A percentile compares a stretch with the other conserved stretches of the same genome.
Evolutionary conservation across 352 stramenopile genomes (phyloP).

Genomic region (Phytophthora citricola): DNA sequence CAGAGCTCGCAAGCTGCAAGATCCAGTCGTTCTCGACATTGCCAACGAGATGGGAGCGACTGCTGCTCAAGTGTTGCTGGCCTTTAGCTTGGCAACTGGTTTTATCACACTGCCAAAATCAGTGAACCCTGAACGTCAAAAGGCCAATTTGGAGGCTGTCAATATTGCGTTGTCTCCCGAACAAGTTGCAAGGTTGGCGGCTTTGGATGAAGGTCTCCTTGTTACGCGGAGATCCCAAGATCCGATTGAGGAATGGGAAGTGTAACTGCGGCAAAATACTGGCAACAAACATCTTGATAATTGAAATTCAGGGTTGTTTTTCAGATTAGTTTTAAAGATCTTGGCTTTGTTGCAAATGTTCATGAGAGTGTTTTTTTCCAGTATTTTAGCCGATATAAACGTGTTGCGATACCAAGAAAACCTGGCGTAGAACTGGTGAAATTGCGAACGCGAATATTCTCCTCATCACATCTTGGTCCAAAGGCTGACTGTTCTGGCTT

Average conservation of each 20-base stretch:
- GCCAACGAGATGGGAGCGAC: slow-evolving; percentile 36
- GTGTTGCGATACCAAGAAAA: slow-evolving; percentile 6
- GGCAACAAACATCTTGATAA: too few relatives aligned
- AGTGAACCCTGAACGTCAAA: slow-evolving; percentile 32
- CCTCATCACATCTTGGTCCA: slow-evolving; percentile 6
- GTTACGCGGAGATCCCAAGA: slow-evolving; percentile 42
- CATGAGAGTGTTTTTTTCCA: neutral
- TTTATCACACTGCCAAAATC: slow-evolving; percentile 70
- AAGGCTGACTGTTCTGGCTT: too few relatives aligned
- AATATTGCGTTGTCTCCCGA: slow-evolving; percentile 33
- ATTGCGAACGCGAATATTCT: slow-evolving; percentile 8
- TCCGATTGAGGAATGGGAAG: slow-evolving; percentile 40
- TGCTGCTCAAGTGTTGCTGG: slow-evolving; percentile 56
- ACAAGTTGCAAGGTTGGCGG: slow-evolving; percentile 43
- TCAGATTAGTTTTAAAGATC: neutral
- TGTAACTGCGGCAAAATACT: neutral
- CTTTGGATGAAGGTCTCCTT: slow-evolving; percentile 46
- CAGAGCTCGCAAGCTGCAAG: slow-evolving; percentile 38
- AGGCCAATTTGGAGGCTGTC: slow-evolving; percentile 50
- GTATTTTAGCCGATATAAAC: neutral
- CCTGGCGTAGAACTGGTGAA: slow-evolving; percentile 9
- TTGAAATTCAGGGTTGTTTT: slow-evolving; percentile 1
- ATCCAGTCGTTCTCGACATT: slow-evolving; percentile 38
- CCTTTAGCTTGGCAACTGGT: slow-evolving; percentile 55
- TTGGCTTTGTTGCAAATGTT: too few relatives aligned